A percentile compares a stretch with the other conserved stretches of the same genome.
Conservation (phyloP, 257 asterid genomes). For the Scutellaria barbata region DNA sequence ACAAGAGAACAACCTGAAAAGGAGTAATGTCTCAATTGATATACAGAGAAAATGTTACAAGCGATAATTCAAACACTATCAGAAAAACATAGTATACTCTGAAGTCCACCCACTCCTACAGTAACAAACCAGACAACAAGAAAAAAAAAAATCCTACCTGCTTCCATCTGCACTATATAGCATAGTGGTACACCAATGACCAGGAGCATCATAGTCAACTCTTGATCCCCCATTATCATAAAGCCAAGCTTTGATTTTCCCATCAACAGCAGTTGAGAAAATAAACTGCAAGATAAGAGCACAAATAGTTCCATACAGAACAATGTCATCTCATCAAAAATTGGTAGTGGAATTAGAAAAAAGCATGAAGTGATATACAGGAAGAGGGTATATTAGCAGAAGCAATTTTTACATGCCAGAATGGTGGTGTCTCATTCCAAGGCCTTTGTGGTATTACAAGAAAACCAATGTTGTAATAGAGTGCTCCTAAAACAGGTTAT, state of each 20-base stretch:
- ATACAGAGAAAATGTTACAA: conserved; percentile 21
- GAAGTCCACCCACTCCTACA: not conserved
- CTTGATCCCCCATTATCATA: conserved; percentile 95
- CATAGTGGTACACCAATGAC: conserved; percentile 96
- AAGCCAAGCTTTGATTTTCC: conserved; percentile 98
- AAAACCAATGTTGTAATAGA: conserved; percentile 5
- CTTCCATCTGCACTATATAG: conserved; percentile 97
- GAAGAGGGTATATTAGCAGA: conserved; percentile 10
- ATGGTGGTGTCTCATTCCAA: not conserved
- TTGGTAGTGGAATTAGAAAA: not conserved
- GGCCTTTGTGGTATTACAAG: not conserved
- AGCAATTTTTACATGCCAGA: conserved; percentile 5
- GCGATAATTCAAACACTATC: not conserved
- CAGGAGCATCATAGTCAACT: conserved; percentile 99
- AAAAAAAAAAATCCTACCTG: conserved; percentile 54
- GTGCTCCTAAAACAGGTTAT: not conserved
- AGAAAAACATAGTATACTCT: not conserved
- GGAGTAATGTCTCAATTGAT: conserved; percentile 28
- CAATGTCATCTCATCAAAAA: conserved; percentile 4
- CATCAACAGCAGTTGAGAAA: conserved; percentile 94
- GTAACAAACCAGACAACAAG: not conserved
- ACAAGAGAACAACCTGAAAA: conserved; percentile 91
- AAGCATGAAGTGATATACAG: conserved; percentile 10
- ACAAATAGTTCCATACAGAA: conserved; percentile 27
- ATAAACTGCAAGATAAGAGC: conserved; percentile 68